Evolutionary conservation across 805 yeast genomes (phyloP), one percentile per base, ranked within the genome.

Genomic region (Candida ortonii): DNA sequence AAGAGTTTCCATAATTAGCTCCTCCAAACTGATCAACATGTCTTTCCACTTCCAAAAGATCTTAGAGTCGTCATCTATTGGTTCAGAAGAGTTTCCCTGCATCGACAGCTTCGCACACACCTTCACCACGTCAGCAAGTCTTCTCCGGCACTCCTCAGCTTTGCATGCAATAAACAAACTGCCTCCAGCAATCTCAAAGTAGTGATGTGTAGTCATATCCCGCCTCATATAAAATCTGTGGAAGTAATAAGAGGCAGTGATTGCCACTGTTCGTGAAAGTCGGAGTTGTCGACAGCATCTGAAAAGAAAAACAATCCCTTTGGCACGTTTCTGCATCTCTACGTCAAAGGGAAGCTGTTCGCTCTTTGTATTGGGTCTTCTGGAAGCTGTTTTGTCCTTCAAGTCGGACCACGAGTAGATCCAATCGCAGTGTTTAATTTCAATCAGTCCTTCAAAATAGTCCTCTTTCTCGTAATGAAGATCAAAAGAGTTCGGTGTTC

Each of bases 41-140:
- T 67, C 80, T 41, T 63, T 60, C 80, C 73, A 77, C 49, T 64
- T 62, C 70, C 70, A 66, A 43, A 62, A 75, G 28, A 65, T 76
- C 52, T 62, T 68, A 16, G 63, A 61, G 42, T 64, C 72, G 50
- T 65, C 74, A 39, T 62, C 71, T 17, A 62, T 66, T 28, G 50
- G 54, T 29, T 61, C 59, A 28, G 55, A 53, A 11, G 60, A 60
- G 30, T 68, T 69, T 14, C 64, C 64, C 16, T 39, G 49, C 13
- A 53, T 26, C 0, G 79, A 77, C 5, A 67, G 62, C 29, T 62
- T 61, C 4, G 76, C 71, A 45, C 76, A 68, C 5, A 65, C 62
- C n/a, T 64, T 60, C 14, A 72, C 74, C 4, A 76, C 63, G 34
- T 74, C 78, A 25, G 67, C 52, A 18, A 75, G 50, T 23, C 66